Evolutionary conservation across 371 early-diverging fungal genomes (phyloP).

Genomic region (Mortierella sp.): DNA sequence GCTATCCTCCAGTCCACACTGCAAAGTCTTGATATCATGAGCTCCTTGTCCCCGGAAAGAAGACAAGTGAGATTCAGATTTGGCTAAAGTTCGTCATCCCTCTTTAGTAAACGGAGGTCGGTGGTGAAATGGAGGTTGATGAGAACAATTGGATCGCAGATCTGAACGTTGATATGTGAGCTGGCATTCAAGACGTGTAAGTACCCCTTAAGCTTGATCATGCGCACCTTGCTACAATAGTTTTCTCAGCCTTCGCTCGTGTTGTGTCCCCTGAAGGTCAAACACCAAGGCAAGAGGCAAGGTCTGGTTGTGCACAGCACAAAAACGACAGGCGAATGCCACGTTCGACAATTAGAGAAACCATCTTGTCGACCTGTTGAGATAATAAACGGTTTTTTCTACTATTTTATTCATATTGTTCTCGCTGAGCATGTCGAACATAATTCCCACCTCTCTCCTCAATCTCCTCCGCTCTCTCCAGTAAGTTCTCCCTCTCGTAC

Average conservation of each 20-base stretch:
- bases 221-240: neutral
- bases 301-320: neutral
- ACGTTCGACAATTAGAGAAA: neutral
- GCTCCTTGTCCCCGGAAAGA: neutral
- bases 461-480: neutral
- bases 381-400: neutral
- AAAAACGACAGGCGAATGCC: neutral
- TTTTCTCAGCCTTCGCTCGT: neutral
- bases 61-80: neutral
- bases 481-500: neutral
- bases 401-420: slow-evolving; percentile 1
- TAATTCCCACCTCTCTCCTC: neutral
- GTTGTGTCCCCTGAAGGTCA: no score
- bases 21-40: slow-evolving; percentile 8
- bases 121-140: slow-evolving; percentile 11
- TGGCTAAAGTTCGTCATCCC: slow-evolving; percentile 14
- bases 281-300: no score
- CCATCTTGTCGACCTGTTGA: neutral
- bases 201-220: neutral
- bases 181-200: neutral
- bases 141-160: neutral
- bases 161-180: neutral
- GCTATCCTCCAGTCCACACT: neutral
- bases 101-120: neutral
- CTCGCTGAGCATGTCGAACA: neutral